A percentile compares a stretch with the other conserved stretches of the same genome.
phyloP scores from a whole-genome alignment of 257 asterid species.

The Rhazya stricta region DNA sequence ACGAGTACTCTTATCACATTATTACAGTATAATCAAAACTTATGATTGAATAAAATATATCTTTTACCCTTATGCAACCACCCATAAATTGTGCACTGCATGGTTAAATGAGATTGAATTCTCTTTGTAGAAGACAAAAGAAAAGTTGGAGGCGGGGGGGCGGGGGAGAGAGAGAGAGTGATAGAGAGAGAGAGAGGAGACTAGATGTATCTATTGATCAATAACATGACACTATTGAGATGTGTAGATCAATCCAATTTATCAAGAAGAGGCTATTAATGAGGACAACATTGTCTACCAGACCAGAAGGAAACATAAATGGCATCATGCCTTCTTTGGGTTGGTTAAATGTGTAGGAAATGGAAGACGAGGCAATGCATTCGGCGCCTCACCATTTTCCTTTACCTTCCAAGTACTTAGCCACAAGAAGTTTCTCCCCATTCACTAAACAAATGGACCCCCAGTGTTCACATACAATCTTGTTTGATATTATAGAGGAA shows the following conservation, averaged over 20 bases:
- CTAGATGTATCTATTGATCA: not conserved
- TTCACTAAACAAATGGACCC: not conserved
- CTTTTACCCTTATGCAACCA: too few relatives aligned
- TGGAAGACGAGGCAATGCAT: not conserved
- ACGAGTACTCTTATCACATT: too few relatives aligned
- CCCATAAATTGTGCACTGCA: not conserved
- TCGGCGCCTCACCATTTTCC: not conserved
- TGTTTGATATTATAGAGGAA: not conserved
- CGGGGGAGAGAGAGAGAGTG: too few relatives aligned
- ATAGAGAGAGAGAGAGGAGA: too few relatives aligned
- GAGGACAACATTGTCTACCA: not conserved
- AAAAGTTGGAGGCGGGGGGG: too few relatives aligned
- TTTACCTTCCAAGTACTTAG: not conserved
- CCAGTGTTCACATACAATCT: not conserved
- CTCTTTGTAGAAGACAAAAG: too few relatives aligned
- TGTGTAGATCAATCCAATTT: not conserved
- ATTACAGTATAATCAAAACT: too few relatives aligned
- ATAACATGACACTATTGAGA: not conserved
- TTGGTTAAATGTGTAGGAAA: not conserved
- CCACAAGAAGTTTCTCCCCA: not conserved
- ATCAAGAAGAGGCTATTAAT: not conserved
- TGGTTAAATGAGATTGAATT: too few relatives aligned
- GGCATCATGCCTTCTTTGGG: not conserved
- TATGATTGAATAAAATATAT: too few relatives aligned
- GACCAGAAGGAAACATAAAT: not conserved